These are phyloP conservation scores for Linanthus parryae DNA, from an alignment of 148 eudicot species.

Conservation along the genomic window DNA sequence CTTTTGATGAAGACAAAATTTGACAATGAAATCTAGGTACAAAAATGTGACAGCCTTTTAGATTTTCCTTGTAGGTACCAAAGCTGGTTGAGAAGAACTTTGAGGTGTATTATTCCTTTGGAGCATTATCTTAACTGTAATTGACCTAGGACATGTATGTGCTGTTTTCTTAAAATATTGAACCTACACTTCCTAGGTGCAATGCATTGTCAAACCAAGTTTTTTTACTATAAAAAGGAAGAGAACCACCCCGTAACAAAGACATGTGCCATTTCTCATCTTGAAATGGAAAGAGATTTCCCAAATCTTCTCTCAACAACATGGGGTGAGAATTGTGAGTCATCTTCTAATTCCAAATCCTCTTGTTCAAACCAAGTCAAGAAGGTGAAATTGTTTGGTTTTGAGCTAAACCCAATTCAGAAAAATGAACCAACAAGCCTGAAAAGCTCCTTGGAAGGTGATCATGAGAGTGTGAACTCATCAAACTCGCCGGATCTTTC, in stretches of 20 bases:
- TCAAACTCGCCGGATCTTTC: conserved; percentile 51
- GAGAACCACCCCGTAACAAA: conserved; percentile 5
- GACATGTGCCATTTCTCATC: neutral
- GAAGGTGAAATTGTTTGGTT: conserved; percentile 69
- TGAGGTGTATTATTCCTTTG: no score
- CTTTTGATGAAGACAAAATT: no score
- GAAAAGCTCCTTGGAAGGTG: conserved; percentile 22
- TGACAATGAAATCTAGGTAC: no score
- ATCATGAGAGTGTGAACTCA: conserved; percentile 68
- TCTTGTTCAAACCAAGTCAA: conserved; percentile 28
- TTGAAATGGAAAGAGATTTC: conserved; percentile 14
- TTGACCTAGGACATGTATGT: conserved; percentile 25
- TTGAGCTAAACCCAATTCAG: conserved; percentile 42
- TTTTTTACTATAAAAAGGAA: conserved; percentile 16
- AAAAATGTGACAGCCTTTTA: conserved; percentile 46
- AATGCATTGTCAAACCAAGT: neutral
- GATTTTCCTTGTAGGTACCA: no score
- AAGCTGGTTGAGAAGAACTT: no score
- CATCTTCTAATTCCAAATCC: no score
- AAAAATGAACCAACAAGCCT: conserved; percentile 3
- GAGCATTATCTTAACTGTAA: no score
- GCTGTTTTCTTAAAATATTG: conserved; percentile 24
- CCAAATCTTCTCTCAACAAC: conserved; percentile 22
- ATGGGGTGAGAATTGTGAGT: conserved; percentile 16
- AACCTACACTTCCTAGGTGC: no score